These are phyloP conservation scores for Paraconiothyrium sp. DNA, from an alignment of 2,329 filamentous ascomycete species.

Conservation along the genomic window DNA sequence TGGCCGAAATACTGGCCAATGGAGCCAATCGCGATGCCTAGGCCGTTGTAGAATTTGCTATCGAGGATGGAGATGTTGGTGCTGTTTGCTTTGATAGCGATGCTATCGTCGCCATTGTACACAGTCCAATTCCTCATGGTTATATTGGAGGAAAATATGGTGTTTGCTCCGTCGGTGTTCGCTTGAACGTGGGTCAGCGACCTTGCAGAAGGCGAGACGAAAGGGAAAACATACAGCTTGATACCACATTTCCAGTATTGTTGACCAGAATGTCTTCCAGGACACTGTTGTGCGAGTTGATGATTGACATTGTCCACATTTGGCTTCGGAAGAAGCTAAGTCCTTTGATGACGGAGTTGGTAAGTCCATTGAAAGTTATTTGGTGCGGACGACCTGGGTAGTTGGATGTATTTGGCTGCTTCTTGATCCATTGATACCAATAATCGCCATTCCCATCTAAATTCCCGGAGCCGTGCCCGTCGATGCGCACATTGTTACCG, in stretches of 20 bases:
- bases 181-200: neutral
- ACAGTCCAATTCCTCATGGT: conserved; percentile 39
- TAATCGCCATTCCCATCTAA: conserved; percentile 68
- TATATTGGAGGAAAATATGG: conserved; percentile 62
- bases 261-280: conserved; percentile 65
- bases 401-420: conserved; percentile 35
- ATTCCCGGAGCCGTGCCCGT: conserved; percentile 61
- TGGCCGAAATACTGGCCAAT: conserved; percentile 64
- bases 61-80: conserved; percentile 64
- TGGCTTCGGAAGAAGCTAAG: conserved; percentile 65
- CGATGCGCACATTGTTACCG: conserved; percentile 60
- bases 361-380: conserved; percentile 62
- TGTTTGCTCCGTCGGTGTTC: conserved; percentile 63
- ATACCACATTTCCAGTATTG: conserved; percentile 46
- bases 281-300: conserved; percentile 57
- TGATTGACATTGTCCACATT: conserved; percentile 68
- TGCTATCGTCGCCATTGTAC: conserved; percentile 44
- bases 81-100: conserved; percentile 65
- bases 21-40: conserved; percentile 65
- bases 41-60: conserved; percentile 53
- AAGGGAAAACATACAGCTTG: conserved; percentile 21
- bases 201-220: neutral
- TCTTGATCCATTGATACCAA: conserved; percentile 64
- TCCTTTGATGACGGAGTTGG: conserved; percentile 59
- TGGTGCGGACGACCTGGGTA: conserved; percentile 58